phyloP scores from a whole-genome alignment of 805 yeast species.

The Maudiozyma bulderi region DNA sequence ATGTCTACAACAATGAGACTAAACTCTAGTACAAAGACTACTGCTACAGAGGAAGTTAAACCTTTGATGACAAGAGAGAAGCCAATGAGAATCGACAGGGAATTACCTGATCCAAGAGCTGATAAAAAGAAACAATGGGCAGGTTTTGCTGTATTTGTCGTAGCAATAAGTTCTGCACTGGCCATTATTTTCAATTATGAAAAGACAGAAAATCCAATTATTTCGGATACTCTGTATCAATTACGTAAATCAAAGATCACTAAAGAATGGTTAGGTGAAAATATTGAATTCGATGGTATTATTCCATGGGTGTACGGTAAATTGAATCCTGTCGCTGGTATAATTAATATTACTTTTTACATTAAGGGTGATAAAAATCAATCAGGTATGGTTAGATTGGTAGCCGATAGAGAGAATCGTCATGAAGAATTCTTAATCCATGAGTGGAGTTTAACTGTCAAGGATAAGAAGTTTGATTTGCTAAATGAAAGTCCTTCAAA shows the following conservation, averaged over 20 bases:
- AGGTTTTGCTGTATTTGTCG: conserved; percentile 47
- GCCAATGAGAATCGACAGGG: conserved; percentile 62
- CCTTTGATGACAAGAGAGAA: conserved; percentile 9
- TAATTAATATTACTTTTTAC: conserved; percentile 60
- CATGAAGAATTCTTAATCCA: conserved; percentile 48
- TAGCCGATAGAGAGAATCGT: conserved; percentile 59
- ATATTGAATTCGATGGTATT: conserved; percentile 56
- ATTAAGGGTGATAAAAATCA: conserved; percentile 56
- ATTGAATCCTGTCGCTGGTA: conserved; percentile 73
- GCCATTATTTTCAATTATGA: conserved; percentile 83
- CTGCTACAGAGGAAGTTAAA: background rate
- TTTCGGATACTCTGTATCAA: conserved; percentile 77
- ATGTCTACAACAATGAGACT: conserved; percentile 1
- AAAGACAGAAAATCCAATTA: conserved; percentile 80
- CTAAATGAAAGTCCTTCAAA: conserved; percentile 35
- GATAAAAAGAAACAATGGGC: conserved; percentile 41
- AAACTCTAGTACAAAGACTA: background rate
- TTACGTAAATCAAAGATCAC: conserved; percentile 67
- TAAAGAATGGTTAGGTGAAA: conserved; percentile 55
- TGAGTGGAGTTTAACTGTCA: conserved; percentile 52
- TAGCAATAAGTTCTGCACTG: conserved; percentile 45
- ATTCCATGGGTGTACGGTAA: conserved; percentile 87
- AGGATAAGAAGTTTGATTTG: conserved; percentile 39
- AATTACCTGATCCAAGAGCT: conserved; percentile 71
- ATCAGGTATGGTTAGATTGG: conserved; percentile 48